Conservation (phyloP, 2,329 filamentous ascomycete species). For the Colletotrichum brevisporum region DNA sequence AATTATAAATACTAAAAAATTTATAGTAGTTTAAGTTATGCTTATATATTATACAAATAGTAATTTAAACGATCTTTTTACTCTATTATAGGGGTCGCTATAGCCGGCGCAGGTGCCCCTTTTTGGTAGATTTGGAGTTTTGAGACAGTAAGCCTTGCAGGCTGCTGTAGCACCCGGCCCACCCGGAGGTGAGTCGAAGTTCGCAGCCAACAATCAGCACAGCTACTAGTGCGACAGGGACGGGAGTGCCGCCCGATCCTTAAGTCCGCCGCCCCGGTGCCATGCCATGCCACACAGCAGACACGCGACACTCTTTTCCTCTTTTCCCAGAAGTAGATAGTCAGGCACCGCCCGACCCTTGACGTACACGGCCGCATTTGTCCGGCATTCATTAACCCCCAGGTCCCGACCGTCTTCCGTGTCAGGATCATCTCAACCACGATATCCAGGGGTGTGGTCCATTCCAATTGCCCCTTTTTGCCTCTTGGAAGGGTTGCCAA, state of each 20-base stretch:
- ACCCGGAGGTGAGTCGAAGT: slow-evolving; percentile 8
- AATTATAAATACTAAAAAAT: no score
- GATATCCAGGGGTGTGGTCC: background rate
- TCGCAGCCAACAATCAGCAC: slow-evolving; percentile 1
- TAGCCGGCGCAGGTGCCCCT: no score
- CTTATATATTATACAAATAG: no score
- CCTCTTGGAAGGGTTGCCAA: background rate
- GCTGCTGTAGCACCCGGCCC: slow-evolving; percentile 7
- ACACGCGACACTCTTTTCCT: slow-evolving; percentile 8
- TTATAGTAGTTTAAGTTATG: no score
- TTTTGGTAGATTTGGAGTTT: no score
- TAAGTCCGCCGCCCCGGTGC: slow-evolving; percentile 32
- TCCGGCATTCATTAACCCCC: slow-evolving; percentile 24
- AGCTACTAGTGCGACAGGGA: slow-evolving; percentile 18
- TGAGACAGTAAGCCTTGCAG: no score
- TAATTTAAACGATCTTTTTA: no score
- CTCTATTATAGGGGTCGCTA: no score
- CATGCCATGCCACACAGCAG: background rate
- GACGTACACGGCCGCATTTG: slow-evolving; percentile 19
- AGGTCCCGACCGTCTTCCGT: background rate
- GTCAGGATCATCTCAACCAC: background rate
- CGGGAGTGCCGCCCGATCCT: slow-evolving; percentile 24
- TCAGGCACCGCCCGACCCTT: slow-evolving; percentile 32
- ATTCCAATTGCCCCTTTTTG: background rate
- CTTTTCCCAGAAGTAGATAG: slow-evolving; percentile 9